A percentile compares a stretch with the other conserved stretches of the same genome.
Conservation (phyloP, 2,329 filamentous ascomycete species). For the Arthrobotrys sphaeroides region DNA sequence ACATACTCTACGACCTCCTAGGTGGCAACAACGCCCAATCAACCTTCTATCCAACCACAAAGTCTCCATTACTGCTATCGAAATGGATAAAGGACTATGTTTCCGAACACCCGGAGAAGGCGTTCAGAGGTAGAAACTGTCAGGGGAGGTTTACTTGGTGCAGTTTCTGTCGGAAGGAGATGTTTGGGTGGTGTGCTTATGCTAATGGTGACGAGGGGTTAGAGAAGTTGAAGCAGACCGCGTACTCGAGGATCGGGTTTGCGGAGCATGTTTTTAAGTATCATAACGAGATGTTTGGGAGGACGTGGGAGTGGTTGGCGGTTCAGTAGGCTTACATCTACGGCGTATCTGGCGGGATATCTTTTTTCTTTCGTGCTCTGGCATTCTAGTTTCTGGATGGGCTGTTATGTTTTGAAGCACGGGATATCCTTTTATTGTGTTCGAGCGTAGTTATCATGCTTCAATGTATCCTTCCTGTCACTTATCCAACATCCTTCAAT, state of each 20-base stretch:
- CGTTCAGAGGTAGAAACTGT: background rate
- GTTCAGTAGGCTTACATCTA: background rate
- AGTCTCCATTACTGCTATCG: background rate
- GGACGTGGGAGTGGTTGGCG: slow-evolving; percentile 30
- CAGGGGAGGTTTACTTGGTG: slow-evolving; percentile 17
- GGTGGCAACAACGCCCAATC: background rate
- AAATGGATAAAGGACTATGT: slow-evolving; percentile 28
- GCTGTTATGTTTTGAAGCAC: no score
- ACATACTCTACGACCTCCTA: slow-evolving; percentile 18
- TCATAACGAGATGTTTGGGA: slow-evolving; percentile 31
- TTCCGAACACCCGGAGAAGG: background rate
- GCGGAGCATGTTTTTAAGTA: slow-evolving; percentile 44
- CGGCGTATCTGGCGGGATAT: no score
- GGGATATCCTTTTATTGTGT: no score
- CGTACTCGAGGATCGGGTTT: slow-evolving; percentile 13
- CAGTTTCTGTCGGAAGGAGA: slow-evolving; percentile 1
- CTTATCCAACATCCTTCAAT: no score
- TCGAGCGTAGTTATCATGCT: no score
- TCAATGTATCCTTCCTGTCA: no score
- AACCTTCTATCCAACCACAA: background rate
- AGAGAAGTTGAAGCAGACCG: background rate
- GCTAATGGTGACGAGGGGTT: background rate
- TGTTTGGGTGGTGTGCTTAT: background rate
- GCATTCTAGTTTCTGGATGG: no score
- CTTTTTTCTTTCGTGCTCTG: no score